Evolutionary conservation across 495 filamentous ascomycete species (phyloP), one percentile per base, ranked within the genome.

Genomic region (Sporormia fimetaria): DNA sequence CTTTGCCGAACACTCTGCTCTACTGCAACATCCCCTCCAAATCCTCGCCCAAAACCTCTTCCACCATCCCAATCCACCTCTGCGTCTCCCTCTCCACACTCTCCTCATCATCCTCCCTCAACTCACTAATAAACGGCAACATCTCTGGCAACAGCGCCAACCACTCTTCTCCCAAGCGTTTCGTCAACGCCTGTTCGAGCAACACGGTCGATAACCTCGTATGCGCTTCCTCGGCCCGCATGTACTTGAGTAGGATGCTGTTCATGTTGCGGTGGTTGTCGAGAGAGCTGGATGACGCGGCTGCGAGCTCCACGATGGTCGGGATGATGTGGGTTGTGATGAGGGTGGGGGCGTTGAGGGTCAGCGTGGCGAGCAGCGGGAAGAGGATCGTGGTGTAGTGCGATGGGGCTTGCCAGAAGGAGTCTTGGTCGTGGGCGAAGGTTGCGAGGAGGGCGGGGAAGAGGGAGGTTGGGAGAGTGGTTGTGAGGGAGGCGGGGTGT

Each of bases 101-200:
- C 62, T 95, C 88, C 48, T 95, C 85, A 48, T 94, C 90, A 59
- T 98, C 90, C 60, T 98, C 92, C 67, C 90, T 81, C 47, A 92
- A 55, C 62, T 98, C 90, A 45, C 81, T 87, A 35, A 98, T 90
- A 39, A 83, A 81, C 22, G 90, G 90, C 50, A 96, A 64, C 77
- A 94, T 94, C 70, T 98, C 88, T 0, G 87, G 83, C 58, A 96
- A 61, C 59, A 87, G 67, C 1, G 74, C 70, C 43, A 96, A 61
- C 92, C 92, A 96, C 49, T 96, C 90, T 52, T 95, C 85, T 16
- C 85, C 87, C 16, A 95, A 61, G 38, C 73, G 67, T 37, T 76
- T 71, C 15, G 86, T 87, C 34, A 98, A 67, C 1, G 69, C 74
- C 46, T 78, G 78, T 65, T 95, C 72, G 32, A 79, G 76, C 57